Conservation (phyloP, 164 flowering plant species). For the Protea cynaroides region DNA sequence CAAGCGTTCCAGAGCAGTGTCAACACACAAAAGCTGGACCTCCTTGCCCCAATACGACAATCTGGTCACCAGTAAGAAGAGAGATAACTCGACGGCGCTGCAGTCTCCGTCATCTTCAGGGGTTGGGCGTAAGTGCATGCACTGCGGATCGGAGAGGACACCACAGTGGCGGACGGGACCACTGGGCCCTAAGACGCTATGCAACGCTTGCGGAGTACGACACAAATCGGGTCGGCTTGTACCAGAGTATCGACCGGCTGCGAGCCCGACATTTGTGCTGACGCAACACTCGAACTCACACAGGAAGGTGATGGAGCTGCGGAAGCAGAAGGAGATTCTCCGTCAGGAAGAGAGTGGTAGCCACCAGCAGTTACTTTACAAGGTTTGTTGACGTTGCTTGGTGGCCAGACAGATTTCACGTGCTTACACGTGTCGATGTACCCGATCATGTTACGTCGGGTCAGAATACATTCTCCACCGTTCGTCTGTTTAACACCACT, state of each 20-base stretch:
- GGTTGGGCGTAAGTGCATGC: constrained; percentile 37
- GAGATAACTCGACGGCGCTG: background rate
- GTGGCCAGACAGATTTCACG: background rate
- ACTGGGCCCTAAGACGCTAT: constrained; percentile 56
- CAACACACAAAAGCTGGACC: constrained; percentile 12
- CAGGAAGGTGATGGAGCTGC: constrained; percentile 63
- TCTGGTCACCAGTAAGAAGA: background rate
- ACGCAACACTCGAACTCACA: constrained; percentile 65
- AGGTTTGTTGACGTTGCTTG: constrained; percentile 33
- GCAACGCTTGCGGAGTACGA: constrained; percentile 66
- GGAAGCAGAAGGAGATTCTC: constrained; percentile 45
- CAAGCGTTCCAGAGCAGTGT: constrained; percentile 30
- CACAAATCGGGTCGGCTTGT: constrained; percentile 67
- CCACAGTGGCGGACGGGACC: constrained; percentile 78
- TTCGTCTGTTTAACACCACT: background rate
- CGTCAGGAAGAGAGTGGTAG: constrained; percentile 16
- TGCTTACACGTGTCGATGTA: background rate
- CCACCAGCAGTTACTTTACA: constrained; percentile 18
- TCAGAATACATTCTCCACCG: background rate
- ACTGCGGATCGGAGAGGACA: constrained; percentile 65
- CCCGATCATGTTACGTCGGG: no score
- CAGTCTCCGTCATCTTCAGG: background rate
- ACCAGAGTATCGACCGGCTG: constrained; percentile 67
- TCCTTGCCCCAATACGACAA: constrained; percentile 9
- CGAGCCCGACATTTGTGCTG: constrained; percentile 59